Base-by-base conservation (phyloP, 1,284 basidiomycete species). In the Heterobasidion occidentale region DNA sequence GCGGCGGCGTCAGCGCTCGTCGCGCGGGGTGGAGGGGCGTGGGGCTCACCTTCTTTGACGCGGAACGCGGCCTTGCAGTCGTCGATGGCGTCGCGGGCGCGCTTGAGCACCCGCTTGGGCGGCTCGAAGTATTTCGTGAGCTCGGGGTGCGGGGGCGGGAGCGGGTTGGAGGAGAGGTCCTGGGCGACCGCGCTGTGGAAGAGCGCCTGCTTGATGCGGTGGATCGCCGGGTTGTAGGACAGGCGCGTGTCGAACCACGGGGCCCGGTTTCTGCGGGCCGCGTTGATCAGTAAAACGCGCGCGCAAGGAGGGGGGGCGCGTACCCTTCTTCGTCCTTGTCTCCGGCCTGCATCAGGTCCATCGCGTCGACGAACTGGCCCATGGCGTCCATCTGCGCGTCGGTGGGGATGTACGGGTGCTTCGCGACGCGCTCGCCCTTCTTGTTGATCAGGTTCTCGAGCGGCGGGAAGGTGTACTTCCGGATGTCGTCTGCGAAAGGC, bases 401-500 rank as follows among this genome's bases (percentile, higher is more conserved):
- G 0, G 90, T 96, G 1, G 96, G 94, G 15, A 98, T 72, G 58
- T 88, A 89, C 0, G 89, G 83, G 65, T 97, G 94, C 60, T 86
- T 83, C 7, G 72, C 80, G 46, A 97, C 70, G 4, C 72, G 71
- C 59, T 90, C 84, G 3, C 94, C 94, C 44, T 86, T 86, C 64
- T 84, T 90, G 51, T 84, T 88, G 60, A 89, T 74, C 36, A 96
- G 78, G 9, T 79, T 79, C 46, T 87, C 84, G 42, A 98, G 77
- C 0, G 92, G 92, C 0, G 89, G 84, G 67, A 98, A 98, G 9
- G 83, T 86, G 68, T 93, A 94, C 60, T 84, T 87, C 59, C 92
- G 83, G 54, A 95, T 77, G 64, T 99, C 96, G 65, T 98, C 94
- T 3, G 93, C 91, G 66, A 98, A 98, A 0, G 96, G 96, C 77